A percentile compares a stretch with the other conserved stretches of the same genome.
phyloP scores from a whole-genome alignment of 345 rosid species.

The Pistacia vera region DNA sequence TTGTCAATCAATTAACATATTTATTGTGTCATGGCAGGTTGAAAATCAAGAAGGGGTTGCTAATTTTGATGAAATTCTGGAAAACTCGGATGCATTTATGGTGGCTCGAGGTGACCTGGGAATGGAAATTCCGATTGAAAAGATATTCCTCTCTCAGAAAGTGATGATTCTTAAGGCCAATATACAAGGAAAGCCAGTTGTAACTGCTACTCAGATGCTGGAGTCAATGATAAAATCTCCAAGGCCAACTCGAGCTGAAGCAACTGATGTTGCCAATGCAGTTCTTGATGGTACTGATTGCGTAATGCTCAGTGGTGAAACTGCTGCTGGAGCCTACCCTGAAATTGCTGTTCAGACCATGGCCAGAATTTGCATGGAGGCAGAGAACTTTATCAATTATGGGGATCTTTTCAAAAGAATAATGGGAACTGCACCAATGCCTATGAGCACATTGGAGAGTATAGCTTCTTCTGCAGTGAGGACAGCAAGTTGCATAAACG shows the following conservation, averaged over 20 bases:
- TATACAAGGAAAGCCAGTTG: constrained; percentile 63
- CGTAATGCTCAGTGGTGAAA: constrained; percentile 80
- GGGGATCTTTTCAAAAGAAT: constrained; percentile 49
- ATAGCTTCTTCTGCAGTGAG: constrained; percentile 62
- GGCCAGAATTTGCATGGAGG: constrained; percentile 69
- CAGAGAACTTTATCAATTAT: constrained; percentile 55
- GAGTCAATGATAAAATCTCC: constrained; percentile 78
- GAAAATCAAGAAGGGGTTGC: constrained; percentile 78
- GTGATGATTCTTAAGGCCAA: constrained; percentile 67
- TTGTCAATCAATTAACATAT: constrained; percentile 22
- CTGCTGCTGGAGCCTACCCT: constrained; percentile 75
- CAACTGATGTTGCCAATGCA: constrained; percentile 80
- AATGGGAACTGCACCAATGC: constrained; percentile 46
- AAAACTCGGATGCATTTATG: constrained; percentile 76
- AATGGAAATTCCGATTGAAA: constrained; percentile 80
- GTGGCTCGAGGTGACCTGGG: constrained; percentile 83
- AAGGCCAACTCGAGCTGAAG: constrained; percentile 76
- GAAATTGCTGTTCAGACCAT: constrained; percentile 58
- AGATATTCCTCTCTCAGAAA: constrained; percentile 73
- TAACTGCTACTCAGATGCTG: constrained; percentile 62
- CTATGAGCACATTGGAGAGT: constrained; percentile 59
- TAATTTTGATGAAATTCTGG: constrained; percentile 58
- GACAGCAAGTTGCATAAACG: constrained; percentile 43
- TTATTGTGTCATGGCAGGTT: constrained; percentile 36
- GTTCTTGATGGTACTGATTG: constrained; percentile 78